Base-by-base conservation (phyloP, 2,329 filamentous ascomycete species). In the Pezicula neosporulosa region DNA sequence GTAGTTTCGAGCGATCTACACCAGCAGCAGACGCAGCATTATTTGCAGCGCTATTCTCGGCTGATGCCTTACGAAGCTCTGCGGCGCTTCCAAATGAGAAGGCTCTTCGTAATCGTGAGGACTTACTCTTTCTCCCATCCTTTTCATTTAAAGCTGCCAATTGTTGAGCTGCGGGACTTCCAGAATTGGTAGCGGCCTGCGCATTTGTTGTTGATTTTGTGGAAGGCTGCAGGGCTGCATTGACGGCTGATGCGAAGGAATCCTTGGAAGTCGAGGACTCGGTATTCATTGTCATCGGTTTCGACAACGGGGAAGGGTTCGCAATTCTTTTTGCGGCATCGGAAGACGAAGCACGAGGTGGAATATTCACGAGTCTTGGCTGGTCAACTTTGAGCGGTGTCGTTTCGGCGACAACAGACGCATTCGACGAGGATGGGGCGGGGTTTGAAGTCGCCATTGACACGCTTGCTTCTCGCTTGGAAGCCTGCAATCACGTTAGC, bases 51-150 rank as follows among this genome's bases (percentile, higher is more conserved):
- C 75, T 82, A 44, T 86, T 85, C 59, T 86, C 80, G 5, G 81
- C 84, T 10, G 84, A 85, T 12, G 85, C 87, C 65, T 87, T 87
- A 56, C 87, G 82, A 44, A 99, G 83, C 66, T 99, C 94, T 8
- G 93, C 90, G 39, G 92, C 90, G 67, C 93, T 97, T 46, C 94
- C 92, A 70, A 99, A 99, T 0, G 94, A 99, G 64, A 99, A 96
- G 0, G 94, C 94, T 61, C 94, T 82, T 50, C 94, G 84, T 53
- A 99, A 76, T 59, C 92, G 81, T 16, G 89, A 92, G 2, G 87
- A 89, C 72, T 97, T 97, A 72, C 86, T 90, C 66, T 90, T 91
- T 66, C 83, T 88, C 27, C 76, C 76, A 49, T 90, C 89, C 66
- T 89, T 93, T 59, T 93, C 88, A 54, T 86, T 93, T 50, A 97